Conservation (phyloP, 2,329 filamentous ascomycete genomes). For the Endocalyx cinctus region DNA sequence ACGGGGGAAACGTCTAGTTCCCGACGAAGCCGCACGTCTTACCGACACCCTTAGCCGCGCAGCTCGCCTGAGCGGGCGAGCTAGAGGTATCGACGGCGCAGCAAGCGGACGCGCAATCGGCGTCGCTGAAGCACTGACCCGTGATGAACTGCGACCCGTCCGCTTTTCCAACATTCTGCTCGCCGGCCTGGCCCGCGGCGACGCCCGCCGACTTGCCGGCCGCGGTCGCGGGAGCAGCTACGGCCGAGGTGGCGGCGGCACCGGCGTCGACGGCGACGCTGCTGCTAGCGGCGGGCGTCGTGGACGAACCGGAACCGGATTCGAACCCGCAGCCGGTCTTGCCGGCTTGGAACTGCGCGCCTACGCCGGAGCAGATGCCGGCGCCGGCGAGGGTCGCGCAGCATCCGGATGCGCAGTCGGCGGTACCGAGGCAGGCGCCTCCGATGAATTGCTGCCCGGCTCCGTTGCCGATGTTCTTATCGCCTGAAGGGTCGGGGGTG, state of each 20-base stretch:
- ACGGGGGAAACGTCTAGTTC: no score
- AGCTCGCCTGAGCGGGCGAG: no score
- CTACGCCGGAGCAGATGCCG: slow-evolving; percentile 22
- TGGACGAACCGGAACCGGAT: no score
- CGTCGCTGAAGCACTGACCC: slow-evolving; percentile 23
- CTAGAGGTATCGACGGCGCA: slow-evolving; percentile 14
- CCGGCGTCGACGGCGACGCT: slow-evolving; percentile 9
- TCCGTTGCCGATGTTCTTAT: slow-evolving; percentile 23
- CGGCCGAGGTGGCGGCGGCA: slow-evolving; percentile 1
- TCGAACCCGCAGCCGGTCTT: slow-evolving; percentile 27
- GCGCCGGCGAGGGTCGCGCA: slow-evolving; percentile 22
- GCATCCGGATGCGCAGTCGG: slow-evolving; percentile 24
- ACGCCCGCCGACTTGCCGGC: background rate
- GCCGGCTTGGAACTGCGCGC: slow-evolving; percentile 20
- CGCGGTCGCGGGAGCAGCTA: slow-evolving; percentile 1
- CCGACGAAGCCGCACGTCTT: slow-evolving; percentile 3
- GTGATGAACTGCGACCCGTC: slow-evolving; percentile 25
- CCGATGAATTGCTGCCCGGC: slow-evolving; percentile 23
- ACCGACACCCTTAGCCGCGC: background rate
- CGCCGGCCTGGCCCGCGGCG: slow-evolving; percentile 12
- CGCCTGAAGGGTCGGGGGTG: slow-evolving; percentile 18
- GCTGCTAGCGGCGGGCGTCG: no score
- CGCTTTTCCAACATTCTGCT: slow-evolving; percentile 19
- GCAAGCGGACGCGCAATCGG: slow-evolving; percentile 22
- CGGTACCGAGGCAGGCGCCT: slow-evolving; percentile 19